Percentiles rank a stretch among this genome's conserved stretches.
Conservation (phyloP, 371 early-diverging fungal genomes). For the Rhizopus microsporus region DNA sequence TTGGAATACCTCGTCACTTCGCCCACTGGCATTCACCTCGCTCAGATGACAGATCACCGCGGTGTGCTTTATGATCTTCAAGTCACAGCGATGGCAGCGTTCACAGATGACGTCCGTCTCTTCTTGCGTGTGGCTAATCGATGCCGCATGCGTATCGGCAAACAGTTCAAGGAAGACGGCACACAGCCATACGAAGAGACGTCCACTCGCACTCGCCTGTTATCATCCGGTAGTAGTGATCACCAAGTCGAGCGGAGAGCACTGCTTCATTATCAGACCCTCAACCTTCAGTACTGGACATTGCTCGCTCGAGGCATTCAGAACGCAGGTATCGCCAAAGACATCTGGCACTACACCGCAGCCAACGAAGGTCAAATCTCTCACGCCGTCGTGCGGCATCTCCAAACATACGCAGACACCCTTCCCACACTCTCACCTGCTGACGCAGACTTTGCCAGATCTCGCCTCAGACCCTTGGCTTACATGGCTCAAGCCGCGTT, state of each 20-base stretch:
- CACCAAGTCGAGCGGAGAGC: conserved; percentile 22
- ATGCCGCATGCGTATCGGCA: conserved; percentile 63
- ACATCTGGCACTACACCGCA: conserved; percentile 40
- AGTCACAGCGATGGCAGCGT: conserved; percentile 61
- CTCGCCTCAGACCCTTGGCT: conserved; percentile 28
- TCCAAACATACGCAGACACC: conserved; percentile 15
- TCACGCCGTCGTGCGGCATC: conserved; percentile 30
- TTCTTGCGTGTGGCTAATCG: conserved; percentile 65
- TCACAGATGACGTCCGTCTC: conserved; percentile 64
- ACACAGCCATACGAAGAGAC: conserved; percentile 44
- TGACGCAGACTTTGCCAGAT: conserved; percentile 23
- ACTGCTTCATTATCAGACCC: conserved; percentile 37
- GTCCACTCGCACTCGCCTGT: conserved; percentile 18
- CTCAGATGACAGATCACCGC: conserved; percentile 65
- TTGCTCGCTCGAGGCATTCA: conserved; percentile 50
- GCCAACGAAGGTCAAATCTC: conserved; percentile 29
- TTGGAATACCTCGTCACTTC: conserved; percentile 62
- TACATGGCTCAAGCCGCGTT: conserved; percentile 38
- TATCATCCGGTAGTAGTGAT: conserved; percentile 10
- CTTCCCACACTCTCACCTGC: conserved; percentile 14
- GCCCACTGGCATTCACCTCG: conserved; percentile 60
- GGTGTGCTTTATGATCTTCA: conserved; percentile 68
- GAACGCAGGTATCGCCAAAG: conserved; percentile 39
- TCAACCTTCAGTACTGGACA: conserved; percentile 59
- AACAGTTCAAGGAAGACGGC: conserved; percentile 44